phyloP scores from a whole-genome alignment of 2,329 filamentous ascomycete species.

The Kalmusia sp. region DNA sequence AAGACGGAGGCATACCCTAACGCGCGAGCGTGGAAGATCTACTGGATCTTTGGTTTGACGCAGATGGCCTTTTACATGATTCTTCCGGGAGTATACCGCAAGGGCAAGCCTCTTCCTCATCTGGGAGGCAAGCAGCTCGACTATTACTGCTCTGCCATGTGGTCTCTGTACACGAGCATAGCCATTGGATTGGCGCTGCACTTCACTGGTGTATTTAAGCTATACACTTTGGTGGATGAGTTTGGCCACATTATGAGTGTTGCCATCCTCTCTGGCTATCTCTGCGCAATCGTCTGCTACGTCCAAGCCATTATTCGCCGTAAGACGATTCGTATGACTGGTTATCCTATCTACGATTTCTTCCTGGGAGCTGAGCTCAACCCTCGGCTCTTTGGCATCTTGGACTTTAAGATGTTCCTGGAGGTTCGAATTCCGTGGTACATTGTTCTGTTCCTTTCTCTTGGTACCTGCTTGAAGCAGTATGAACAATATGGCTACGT shows the following conservation, averaged over 20 bases:
- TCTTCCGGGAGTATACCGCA: slow-evolving; percentile 85
- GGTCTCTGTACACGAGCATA: slow-evolving; percentile 88
- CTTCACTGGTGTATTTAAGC: slow-evolving; percentile 81
- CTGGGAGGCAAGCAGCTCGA: slow-evolving; percentile 82
- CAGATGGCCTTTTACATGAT: slow-evolving; percentile 83
- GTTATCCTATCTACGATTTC: slow-evolving; percentile 81
- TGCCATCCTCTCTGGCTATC: slow-evolving; percentile 87
- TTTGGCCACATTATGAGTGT: slow-evolving; percentile 94
- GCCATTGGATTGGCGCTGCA: slow-evolving; percentile 74
- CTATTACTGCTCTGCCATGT: slow-evolving; percentile 93
- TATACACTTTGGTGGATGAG: slow-evolving; percentile 93
- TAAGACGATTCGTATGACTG: slow-evolving; percentile 90
- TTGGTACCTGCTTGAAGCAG: slow-evolving; percentile 80
- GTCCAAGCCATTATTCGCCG: slow-evolving; percentile 82
- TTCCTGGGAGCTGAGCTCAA: slow-evolving; percentile 92
- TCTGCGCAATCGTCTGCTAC: slow-evolving; percentile 85
- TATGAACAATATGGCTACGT: slow-evolving; percentile 87
- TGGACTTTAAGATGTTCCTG: slow-evolving; percentile 96
- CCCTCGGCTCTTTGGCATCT: slow-evolving; percentile 80
- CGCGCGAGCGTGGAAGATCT: slow-evolving; percentile 85
- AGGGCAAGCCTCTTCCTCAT: slow-evolving; percentile 87
- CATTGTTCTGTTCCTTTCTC: slow-evolving; percentile 80
- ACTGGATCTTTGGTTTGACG: slow-evolving; percentile 91
- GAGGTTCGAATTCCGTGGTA: slow-evolving; percentile 93
- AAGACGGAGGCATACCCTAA: slow-evolving; percentile 87